Evolutionary conservation across 306 rosid genomes (phyloP).

Genomic region (Clitoria ternatea): DNA sequence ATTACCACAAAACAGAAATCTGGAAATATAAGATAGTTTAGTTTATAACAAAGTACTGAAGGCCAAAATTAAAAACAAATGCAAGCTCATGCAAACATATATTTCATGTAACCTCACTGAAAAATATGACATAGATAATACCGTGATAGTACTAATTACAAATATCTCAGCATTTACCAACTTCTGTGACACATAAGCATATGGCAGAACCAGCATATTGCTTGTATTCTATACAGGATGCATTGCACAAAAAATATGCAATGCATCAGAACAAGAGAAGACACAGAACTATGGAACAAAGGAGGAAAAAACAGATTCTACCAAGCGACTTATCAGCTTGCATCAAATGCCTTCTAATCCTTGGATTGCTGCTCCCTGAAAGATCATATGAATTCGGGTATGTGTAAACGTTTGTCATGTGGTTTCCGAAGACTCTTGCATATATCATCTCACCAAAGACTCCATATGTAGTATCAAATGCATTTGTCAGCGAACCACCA

Average conservation of each 20-base stretch:
- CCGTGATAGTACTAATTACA: slow-evolving; percentile 20
- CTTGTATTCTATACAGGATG: slow-evolving; percentile 36
- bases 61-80: neutral
- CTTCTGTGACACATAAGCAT: slow-evolving; percentile 23
- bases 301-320: slow-evolving; percentile 70
- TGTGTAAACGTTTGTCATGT: slow-evolving; percentile 49
- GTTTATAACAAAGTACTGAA: slow-evolving; percentile 7
- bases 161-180: slow-evolving; percentile 23
- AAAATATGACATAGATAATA: no score
- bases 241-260: neutral
- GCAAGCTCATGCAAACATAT: slow-evolving; percentile 4
- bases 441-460: slow-evolving; percentile 65
- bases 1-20: neutral
- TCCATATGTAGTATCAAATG: slow-evolving; percentile 45
- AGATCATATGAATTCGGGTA: slow-evolving; percentile 58
- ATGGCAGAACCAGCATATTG: slow-evolving; percentile 5
- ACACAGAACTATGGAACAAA: slow-evolving; percentile 64
- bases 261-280: slow-evolving; percentile 59
- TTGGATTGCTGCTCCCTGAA: slow-evolving; percentile 46
- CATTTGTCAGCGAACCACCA: slow-evolving; percentile 27
- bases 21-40: neutral
- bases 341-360: slow-evolving; percentile 65
- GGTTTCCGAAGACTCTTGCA: slow-evolving; percentile 70
- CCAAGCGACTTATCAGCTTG: slow-evolving; percentile 65
- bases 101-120: neutral